Percentiles rank a stretch among this genome's conserved stretches.
Evolutionary conservation across 768 basidiomycete species (phyloP).

Genomic region (Rossbeevera mucosa): DNA sequence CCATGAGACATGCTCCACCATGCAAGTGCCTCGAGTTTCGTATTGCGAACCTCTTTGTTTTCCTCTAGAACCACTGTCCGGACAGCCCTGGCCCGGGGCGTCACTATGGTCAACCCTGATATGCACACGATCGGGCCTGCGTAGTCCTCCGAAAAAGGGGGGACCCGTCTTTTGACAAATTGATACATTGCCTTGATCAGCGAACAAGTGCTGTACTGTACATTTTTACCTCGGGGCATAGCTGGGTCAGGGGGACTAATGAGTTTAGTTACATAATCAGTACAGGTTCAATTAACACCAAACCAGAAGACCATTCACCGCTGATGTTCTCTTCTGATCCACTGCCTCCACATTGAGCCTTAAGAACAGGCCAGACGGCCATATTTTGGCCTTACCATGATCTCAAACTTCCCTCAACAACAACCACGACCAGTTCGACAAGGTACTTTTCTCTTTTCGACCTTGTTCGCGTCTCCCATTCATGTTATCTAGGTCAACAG

Average conservation of each 20-base stretch:
- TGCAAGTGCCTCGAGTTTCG: no score
- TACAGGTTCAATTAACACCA: slow-evolving; percentile 18
- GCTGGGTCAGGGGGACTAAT: slow-evolving; percentile 22
- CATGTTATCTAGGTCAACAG: slow-evolving; percentile 29
- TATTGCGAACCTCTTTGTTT: background rate
- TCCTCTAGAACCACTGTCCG: background rate
- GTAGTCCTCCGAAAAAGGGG: background rate
- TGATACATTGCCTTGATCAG: slow-evolving; percentile 4
- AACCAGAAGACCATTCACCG: slow-evolving; percentile 10
- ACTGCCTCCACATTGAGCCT: slow-evolving; percentile 25
- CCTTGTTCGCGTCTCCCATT: slow-evolving; percentile 10
- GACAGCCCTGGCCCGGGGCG: no score
- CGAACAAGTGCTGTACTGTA: background rate
- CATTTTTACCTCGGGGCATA: slow-evolving; percentile 2
- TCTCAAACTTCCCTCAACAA: slow-evolving; percentile 19
- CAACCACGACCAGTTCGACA: slow-evolving; percentile 14
- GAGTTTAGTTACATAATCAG: slow-evolving; percentile 19
- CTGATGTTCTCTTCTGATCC: slow-evolving; percentile 21
- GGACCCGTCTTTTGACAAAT: slow-evolving; percentile 1
- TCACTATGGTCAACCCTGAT: no score
- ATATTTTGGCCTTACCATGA: slow-evolving; percentile 17
- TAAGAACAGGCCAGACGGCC: slow-evolving; percentile 28
- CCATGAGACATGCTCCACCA: slow-evolving; percentile 7
- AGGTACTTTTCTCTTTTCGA: slow-evolving; percentile 12
- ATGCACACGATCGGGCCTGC: slow-evolving; percentile 1